Evolutionary conservation across 2,329 filamentous ascomycete genomes (phyloP).

Genomic region (Mariannaea elegans): DNA sequence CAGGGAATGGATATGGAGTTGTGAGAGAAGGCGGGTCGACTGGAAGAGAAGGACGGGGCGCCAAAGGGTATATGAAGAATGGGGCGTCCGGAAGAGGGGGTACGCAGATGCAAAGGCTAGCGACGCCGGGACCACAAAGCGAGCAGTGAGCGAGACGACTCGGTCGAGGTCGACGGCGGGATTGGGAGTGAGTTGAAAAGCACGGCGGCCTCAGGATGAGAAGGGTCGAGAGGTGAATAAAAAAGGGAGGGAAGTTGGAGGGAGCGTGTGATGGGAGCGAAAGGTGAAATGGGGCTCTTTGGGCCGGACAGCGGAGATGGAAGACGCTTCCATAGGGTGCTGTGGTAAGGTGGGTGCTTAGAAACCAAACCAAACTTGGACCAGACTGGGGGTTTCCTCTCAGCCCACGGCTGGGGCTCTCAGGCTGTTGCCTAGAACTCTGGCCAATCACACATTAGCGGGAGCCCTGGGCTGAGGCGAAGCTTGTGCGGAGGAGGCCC

Average conservation of each 20-base stretch:
- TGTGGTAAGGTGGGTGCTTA: constrained; percentile 35
- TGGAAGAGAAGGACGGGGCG: constrained; percentile 35
- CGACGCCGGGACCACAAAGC: constrained; percentile 7
- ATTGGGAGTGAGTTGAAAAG: constrained; percentile 3
- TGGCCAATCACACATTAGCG: constrained; percentile 33
- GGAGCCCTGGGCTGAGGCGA: constrained; percentile 39
- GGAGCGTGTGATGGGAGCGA: constrained; percentile 23
- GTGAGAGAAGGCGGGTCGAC: constrained; percentile 37
- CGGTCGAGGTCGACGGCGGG: constrained; percentile 2
- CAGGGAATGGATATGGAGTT: constrained; percentile 22
- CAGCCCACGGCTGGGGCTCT: constrained; percentile 36
- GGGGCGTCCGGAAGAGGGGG: constrained; percentile 25
- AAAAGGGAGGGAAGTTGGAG: constrained; percentile 16
- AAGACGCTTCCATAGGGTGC: too few species aligned
- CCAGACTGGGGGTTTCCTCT: constrained; percentile 24
- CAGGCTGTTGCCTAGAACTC: constrained; percentile 46
- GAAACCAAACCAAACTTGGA: constrained; percentile 30
- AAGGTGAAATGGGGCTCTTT: constrained; percentile 29
- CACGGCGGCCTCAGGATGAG: constrained; percentile 34
- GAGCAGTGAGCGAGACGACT: constrained; percentile 7
- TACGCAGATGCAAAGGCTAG: neutral
- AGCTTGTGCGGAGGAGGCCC: constrained; percentile 36
- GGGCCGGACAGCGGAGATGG: neutral
- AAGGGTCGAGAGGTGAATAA: constrained; percentile 19
- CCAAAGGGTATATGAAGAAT: constrained; percentile 40